Percentiles rank a stretch among this genome's conserved stretches.
Evolutionary conservation across 2,329 filamentous ascomycete genomes (phyloP).

Genomic region (Aureobasidium leucospermi): DNA sequence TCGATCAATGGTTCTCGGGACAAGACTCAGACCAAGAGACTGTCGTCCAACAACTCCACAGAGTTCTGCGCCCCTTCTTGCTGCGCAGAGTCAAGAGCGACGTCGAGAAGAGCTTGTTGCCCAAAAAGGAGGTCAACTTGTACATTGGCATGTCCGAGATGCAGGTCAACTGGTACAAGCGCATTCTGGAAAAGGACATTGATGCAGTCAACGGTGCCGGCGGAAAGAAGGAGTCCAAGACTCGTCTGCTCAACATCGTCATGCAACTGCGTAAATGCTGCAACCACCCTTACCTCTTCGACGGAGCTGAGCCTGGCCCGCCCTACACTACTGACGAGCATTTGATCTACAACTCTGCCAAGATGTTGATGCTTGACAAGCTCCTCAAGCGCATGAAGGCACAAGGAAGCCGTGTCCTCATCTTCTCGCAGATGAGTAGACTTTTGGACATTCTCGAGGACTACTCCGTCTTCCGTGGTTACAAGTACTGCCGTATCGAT

Average conservation of each 20-base stretch:
- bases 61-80: conserved; percentile 85
- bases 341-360: conserved; percentile 84
- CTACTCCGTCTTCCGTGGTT: conserved; percentile 92
- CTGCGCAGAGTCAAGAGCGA: conserved; percentile 94
- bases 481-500: conserved; percentile 95
- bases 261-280: conserved; percentile 99
- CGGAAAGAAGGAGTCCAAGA: conserved; percentile 96
- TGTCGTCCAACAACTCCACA: conserved; percentile 91
- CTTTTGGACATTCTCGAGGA: conserved; percentile 94
- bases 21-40: conserved; percentile 88
- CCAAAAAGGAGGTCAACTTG: conserved; percentile 95
- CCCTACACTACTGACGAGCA: conserved; percentile 98
- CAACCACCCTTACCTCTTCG: conserved; percentile 96
- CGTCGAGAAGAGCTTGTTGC: conserved; percentile 93
- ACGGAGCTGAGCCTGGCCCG: conserved; percentile 92
- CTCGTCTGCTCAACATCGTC: conserved; percentile 91
- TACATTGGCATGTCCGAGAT: conserved; percentile 99
- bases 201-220: conserved; percentile 95
- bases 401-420: conserved; percentile 90
- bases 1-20: conserved; percentile 95
- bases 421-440: conserved; percentile 99
- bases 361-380: conserved; percentile 96
- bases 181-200: conserved; percentile 97
- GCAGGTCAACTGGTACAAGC: conserved; percentile 99
- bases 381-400: conserved; percentile 74